A percentile compares a stretch with the other conserved stretches of the same genome.
Evolutionary conservation across 495 filamentous ascomycete genomes (phyloP).

Genomic region (Trichoderma reesei): DNA sequence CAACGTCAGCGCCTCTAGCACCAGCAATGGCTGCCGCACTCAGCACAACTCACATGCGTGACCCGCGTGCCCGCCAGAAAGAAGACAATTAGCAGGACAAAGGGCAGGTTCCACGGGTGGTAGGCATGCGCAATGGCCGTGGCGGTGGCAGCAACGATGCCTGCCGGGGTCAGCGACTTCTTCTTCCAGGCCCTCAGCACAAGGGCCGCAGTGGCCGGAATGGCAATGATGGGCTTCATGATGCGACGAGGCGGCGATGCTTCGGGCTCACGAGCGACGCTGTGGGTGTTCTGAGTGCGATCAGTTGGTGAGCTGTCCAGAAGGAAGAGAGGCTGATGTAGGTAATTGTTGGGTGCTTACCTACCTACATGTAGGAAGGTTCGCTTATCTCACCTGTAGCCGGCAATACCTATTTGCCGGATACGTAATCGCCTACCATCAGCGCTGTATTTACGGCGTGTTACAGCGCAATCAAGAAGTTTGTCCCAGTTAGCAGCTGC

Average conservation of each 20-base stretch:
- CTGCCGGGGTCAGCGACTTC: constrained; percentile 66
- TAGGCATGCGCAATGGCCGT: constrained; percentile 74
- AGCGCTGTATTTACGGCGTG: no score
- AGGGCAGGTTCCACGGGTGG: constrained; percentile 87
- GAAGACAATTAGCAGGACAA: constrained; percentile 72
- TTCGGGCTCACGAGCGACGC: not conserved
- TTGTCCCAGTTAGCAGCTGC: no score
- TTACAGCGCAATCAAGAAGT: no score
- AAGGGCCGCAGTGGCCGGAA: constrained; percentile 52
- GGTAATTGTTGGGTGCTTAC: no score
- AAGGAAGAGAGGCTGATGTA: not conserved
- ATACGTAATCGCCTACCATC: no score
- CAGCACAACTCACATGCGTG: constrained; percentile 52
- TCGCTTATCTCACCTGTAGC: no score
- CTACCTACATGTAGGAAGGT: no score
- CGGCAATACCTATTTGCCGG: no score
- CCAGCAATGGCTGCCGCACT: not conserved
- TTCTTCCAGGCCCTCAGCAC: constrained; percentile 60
- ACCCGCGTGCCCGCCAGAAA: constrained; percentile 75
- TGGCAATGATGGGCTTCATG: constrained; percentile 65
- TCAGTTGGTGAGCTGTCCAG: not conserved
- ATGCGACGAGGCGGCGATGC: constrained; percentile 10
- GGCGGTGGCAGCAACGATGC: constrained; percentile 54
- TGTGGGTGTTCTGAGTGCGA: not conserved
- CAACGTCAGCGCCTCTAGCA: not conserved